Base-by-base conservation (phyloP, 768 basidiomycete genomes). In the Tephrocybe sp. region DNA sequence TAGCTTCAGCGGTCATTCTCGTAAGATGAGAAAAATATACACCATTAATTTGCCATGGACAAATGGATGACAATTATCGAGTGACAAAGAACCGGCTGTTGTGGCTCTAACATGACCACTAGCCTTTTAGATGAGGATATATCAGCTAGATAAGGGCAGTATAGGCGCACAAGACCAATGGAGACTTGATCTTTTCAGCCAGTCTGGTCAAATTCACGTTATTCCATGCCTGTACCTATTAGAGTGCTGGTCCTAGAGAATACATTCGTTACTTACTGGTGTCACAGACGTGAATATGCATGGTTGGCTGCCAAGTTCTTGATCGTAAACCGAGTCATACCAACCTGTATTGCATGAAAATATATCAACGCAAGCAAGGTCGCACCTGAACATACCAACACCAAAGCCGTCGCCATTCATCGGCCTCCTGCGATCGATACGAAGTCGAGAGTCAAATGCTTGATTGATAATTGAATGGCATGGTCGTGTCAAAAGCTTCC, bases 371-470 rank as follows among this genome's bases (percentile, higher is more conserved):
- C 12, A 19, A 16, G 18, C 22, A 30, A 25, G 42, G 27, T 21
- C 13, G 16, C 12, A 29, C 2, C 6, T 9, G n/a, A 34, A 69
- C 85, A 51, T 56, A 91, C 90, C 90, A 15, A 98, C 92, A 23
- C 95, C 95, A 65, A 98, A 98, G 0, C 95, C 95, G 64, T 97
- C 94, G 8, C 91, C 91, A 57, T 93, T 93, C 68, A 93, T 91
- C n/a, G 91, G 91, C 53, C 90, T 69, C 48, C 91, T 76, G 55
- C 72, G 77, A 61, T 93, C 91, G 45, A 92, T 65, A 16, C 95
- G 82, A 25, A 99, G 75, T 7, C 94, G 80, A 18, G 92, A 94
- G 69, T 97, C 95, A 61, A 93, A 94, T 0, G 95, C 93, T 70
- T 97, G 93, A 65, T 95, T 95, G 65, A 94, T 97, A 70, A 97